These are phyloP conservation scores for Ambrosia artemisiifolia DNA, from an alignment of 129 eudicot genomes.

Conservation along the genomic window DNA sequence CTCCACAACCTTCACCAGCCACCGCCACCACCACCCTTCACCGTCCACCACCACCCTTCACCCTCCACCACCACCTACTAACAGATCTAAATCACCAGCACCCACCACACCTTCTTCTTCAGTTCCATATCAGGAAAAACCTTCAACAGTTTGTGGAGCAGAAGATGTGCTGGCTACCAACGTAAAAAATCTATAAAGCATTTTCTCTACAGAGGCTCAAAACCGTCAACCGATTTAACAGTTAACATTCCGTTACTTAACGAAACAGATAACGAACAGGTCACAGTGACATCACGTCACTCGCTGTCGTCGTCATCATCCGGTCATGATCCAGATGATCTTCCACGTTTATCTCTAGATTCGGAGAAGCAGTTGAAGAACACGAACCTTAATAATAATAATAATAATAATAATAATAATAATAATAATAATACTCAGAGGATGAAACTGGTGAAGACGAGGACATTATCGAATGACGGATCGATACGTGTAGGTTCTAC, in stretches of 20 bases:
- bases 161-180: no score
- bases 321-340: conserved; percentile 58
- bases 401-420: no score
- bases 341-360: conserved; percentile 73
- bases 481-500: conserved; percentile 44
- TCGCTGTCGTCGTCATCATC: conserved; percentile 75
- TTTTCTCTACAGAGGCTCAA: conserved; percentile 58
- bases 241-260: conserved; percentile 56
- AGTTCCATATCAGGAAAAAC: no score
- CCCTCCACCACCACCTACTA: no score
- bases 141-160: no score
- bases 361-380: conserved; percentile 40
- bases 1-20: no score
- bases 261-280: conserved; percentile 51
- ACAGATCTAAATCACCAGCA: no score
- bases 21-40: no score
- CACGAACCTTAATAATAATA: conserved; percentile 13
- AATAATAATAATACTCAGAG: conserved; percentile 27
- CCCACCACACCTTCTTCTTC: no score
- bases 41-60: no score
- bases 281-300: conserved; percentile 51
- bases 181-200: conserved; percentile 52
- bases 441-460: conserved; percentile 41
- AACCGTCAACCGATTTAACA: conserved; percentile 50
- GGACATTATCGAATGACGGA: conserved; percentile 27